Conservation (phyloP, 257 asterid species). For the Gentiana straminea region DNA sequence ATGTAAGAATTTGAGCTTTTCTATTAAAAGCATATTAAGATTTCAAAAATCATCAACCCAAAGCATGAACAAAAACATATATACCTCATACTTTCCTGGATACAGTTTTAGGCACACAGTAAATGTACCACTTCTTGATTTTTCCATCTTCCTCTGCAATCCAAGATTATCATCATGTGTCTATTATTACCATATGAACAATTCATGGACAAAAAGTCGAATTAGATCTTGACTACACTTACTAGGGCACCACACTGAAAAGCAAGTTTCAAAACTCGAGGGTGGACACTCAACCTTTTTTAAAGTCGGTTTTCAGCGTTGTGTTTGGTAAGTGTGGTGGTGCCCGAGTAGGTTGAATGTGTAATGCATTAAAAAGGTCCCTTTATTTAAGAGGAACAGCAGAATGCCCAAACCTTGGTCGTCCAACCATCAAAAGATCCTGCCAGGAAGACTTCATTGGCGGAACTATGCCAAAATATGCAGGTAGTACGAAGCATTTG, state of each 20-base stretch:
- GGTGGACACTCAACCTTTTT: too few species aligned
- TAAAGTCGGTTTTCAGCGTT: too few species aligned
- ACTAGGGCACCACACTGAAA: too few species aligned
- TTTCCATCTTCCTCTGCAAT: conserved; percentile 87
- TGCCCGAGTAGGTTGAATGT: too few species aligned
- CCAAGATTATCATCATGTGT: conserved; percentile 10
- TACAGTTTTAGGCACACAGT: conserved; percentile 56
- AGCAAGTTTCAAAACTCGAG: too few species aligned
- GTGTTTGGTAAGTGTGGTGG: too few species aligned
- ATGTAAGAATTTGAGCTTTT: background rate
- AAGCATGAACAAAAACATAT: background rate
- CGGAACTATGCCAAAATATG: conserved; percentile 67
- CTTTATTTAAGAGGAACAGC: background rate
- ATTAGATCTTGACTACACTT: too few species aligned
- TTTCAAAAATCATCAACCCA: conserved; percentile 8
- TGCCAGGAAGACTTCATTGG: conserved; percentile 60
- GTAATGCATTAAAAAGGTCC: too few species aligned
- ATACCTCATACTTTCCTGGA: conserved; percentile 92
- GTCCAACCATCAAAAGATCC: conserved; percentile 99
- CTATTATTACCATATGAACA: conserved; percentile 8
- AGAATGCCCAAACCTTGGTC: conserved; percentile 43
- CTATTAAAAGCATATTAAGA: background rate
- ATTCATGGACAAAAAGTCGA: too few species aligned
- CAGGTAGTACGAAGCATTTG: conserved; percentile 54
- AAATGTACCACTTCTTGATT: conserved; percentile 52